Evolutionary conservation across 2,329 filamentous ascomycete species (phyloP).

Genomic region (Colletotrichum lini): DNA sequence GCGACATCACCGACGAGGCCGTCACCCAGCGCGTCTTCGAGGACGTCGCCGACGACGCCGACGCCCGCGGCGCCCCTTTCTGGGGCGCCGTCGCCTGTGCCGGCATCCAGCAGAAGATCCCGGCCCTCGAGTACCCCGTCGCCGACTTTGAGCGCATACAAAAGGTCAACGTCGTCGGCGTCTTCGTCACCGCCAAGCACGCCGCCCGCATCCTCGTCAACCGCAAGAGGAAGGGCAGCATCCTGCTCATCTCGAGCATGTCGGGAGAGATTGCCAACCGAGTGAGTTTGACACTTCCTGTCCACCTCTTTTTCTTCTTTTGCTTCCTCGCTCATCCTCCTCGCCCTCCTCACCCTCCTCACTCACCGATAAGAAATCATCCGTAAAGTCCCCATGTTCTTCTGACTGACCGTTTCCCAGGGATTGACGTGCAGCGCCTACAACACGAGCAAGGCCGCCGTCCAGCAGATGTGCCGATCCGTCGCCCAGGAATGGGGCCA

Average conservation of each 20-base stretch:
- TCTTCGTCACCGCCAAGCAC: slow-evolving; percentile 78
- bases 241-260: slow-evolving; percentile 67
- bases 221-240: slow-evolving; percentile 59
- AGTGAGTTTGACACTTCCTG: slow-evolving; percentile 52
- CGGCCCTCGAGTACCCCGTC: slow-evolving; percentile 62
- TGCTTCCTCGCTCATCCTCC: background rate
- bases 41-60: slow-evolving; percentile 53
- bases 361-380: background rate
- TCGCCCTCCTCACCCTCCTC: background rate
- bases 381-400: background rate
- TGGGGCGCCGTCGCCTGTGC: slow-evolving; percentile 61
- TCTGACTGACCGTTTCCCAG: slow-evolving; percentile 51
- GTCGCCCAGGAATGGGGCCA: slow-evolving; percentile 74
- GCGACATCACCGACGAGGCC: slow-evolving; percentile 63
- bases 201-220: slow-evolving; percentile 71
- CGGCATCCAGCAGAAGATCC: slow-evolving; percentile 63
- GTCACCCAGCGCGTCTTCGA: slow-evolving; percentile 54
- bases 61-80: slow-evolving; percentile 51
- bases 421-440: slow-evolving; percentile 75
- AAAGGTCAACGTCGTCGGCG: slow-evolving; percentile 79
- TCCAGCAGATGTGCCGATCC: slow-evolving; percentile 72
- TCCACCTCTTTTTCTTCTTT: no score
- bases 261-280: slow-evolving; percentile 64
- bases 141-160: slow-evolving; percentile 78
- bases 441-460: slow-evolving; percentile 74